Conservation (phyloP, 768 basidiomycete species). For the Boletus sp. region DNA sequence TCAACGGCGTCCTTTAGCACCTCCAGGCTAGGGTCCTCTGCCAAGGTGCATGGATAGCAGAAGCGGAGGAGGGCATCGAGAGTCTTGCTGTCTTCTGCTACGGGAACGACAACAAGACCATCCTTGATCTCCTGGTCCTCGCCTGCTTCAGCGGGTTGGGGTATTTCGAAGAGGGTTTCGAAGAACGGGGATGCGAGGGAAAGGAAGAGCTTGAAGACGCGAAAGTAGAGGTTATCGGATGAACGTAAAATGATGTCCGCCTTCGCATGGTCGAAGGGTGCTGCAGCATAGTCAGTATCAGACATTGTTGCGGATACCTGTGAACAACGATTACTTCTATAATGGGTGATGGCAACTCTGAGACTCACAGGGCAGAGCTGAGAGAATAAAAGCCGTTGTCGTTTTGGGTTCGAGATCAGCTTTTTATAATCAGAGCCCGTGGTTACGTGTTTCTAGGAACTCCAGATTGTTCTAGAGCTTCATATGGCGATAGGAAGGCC, state of each 20-base stretch:
- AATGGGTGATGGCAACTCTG: neutral
- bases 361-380: neutral
- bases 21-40: slow-evolving; percentile 15
- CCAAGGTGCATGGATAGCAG: slow-evolving; percentile 21
- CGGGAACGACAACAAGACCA: slow-evolving; percentile 12
- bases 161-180: slow-evolving; percentile 30
- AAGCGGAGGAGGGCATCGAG: slow-evolving; percentile 24
- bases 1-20: slow-evolving; percentile 5
- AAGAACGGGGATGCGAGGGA: slow-evolving; percentile 35
- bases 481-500: neutral
- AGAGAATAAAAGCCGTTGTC: neutral
- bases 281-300: neutral
- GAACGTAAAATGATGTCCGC: slow-evolving; percentile 25
- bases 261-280: slow-evolving; percentile 22
- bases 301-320: neutral
- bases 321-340: neutral
- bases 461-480: neutral
- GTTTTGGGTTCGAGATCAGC: neutral
- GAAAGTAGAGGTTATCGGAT: slow-evolving; percentile 28
- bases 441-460: neutral
- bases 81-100: slow-evolving; percentile 22
- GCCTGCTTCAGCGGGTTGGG: slow-evolving; percentile 17
- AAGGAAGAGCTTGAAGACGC: slow-evolving; percentile 32
- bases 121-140: slow-evolving; percentile 14
- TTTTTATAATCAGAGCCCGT: neutral